Base-by-base conservation (phyloP, 2,329 filamentous ascomycete genomes). In the Monilinia fructigena region DNA sequence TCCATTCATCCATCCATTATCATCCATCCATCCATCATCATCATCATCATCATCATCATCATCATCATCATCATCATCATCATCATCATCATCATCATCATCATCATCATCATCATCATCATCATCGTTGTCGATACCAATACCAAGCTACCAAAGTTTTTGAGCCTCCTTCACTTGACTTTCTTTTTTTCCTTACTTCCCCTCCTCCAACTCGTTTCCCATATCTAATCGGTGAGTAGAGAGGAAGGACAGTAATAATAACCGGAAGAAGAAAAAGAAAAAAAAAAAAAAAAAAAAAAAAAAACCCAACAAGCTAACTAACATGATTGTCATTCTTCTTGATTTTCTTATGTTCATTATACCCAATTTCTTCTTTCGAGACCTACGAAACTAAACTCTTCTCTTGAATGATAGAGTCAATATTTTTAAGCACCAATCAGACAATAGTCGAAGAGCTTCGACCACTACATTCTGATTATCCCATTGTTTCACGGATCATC, bases 401-500 rank as follows among this genome's bases (percentile, higher is more conserved):
- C 42, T 14, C 58, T 40, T n/a, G 31, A 31, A 38, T 54, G 7
- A 47, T 26, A 42, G 40, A 42, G 12, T 14, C 40, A 40, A 47
- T 45, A 53, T n/a, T 47, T 47, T 35, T 35, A 59, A 61, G 26
- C 55, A 52, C 47, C 45, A 23, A 61, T 61, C 31, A 26, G 42
- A 31, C 42, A 26, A 18, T 26, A 59, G 54, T 60, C 23, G 47
- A 54, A 65, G 40, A 61, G 35, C 45, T 59, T 65, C 63, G 45
- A 52, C 45, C 23, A 16, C 16, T 56, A n/a, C 42, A n/a, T 52
- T 50, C 26, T 7, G 10, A 50, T 61, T 14, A 6, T 40, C 45
- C 20, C n/a, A 42, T 14, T 40, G 45, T 42, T 56, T 47, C 55
- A 45, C 63, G 55, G 58, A n/a, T 74, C 71, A 74, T 75, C 74